Conservation (phyloP, 176 grass and related monocot species). For the Areca catechu region DNA sequence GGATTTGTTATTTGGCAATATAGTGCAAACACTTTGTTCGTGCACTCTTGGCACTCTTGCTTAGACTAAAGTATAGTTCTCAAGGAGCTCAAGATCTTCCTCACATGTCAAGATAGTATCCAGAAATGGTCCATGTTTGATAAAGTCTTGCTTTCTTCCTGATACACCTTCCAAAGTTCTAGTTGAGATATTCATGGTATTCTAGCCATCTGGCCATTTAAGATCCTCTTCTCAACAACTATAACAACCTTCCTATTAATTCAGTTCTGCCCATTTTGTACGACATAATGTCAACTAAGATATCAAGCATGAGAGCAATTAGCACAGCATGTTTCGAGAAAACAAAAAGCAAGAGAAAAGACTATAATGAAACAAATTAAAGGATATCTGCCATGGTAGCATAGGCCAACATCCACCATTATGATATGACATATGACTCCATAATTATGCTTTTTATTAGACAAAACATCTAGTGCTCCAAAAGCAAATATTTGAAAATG, state of each 20-base stretch:
- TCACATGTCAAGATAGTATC: constrained; percentile 19
- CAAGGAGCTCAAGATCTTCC: background rate
- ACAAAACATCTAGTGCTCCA: background rate
- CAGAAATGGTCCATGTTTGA: too few species aligned
- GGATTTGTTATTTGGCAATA: too few species aligned
- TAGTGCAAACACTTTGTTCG: too few species aligned
- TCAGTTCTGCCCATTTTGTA: constrained; percentile 89
- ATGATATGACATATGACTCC: constrained; percentile 95
- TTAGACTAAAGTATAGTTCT: too few species aligned
- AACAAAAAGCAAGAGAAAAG: background rate
- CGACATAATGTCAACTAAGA: constrained; percentile 76
- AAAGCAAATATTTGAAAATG: too few species aligned
- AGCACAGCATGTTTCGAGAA: background rate
- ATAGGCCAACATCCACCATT: constrained; percentile 99
- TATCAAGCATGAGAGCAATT: constrained; percentile 12
- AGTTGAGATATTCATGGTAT: background rate
- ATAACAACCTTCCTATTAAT: constrained; percentile 55
- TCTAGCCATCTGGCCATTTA: constrained; percentile 81
- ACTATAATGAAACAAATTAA: background rate
- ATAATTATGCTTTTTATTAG: constrained; percentile 23
- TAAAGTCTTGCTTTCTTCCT: constrained; percentile 5
- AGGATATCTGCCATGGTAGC: constrained; percentile 80
- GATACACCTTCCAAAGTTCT: constrained; percentile 2
- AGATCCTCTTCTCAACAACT: constrained; percentile 60
- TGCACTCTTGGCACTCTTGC: too few species aligned